Conservation (phyloP, 108 stramenopile species). For the Cylindrotheca closterium region DNA sequence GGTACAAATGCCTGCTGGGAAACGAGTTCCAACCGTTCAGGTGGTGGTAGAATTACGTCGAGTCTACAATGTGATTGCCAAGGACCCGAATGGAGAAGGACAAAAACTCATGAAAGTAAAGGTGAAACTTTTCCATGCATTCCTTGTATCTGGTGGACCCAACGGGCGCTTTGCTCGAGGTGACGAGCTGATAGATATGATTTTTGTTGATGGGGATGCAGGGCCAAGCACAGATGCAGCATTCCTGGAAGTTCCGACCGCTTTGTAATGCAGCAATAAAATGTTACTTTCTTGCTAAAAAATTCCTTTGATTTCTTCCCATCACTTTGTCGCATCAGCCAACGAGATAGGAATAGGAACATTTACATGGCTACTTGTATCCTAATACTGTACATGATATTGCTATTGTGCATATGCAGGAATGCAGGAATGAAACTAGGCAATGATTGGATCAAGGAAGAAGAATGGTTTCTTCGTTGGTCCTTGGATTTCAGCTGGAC, state of each 20-base stretch:
- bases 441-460: conserved; percentile 30
- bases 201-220: conserved; percentile 21
- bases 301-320: too few species aligned
- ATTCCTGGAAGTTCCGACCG: conserved; percentile 13
- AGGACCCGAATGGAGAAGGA: neutral
- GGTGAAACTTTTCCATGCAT: conserved; percentile 48
- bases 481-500: conserved; percentile 6
- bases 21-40: conserved; percentile 51
- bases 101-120: conserved; percentile 26
- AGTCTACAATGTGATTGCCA: conserved; percentile 22
- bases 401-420: too few species aligned
- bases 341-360: too few species aligned
- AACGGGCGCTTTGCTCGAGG: conserved; percentile 43
- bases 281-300: too few species aligned
- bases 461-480: conserved; percentile 20
- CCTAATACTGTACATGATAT: too few species aligned
- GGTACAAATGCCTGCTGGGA: conserved; percentile 2
- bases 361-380: too few species aligned
- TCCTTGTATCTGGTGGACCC: conserved; percentile 43
- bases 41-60: conserved; percentile 33
- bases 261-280: too few species aligned
- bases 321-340: too few species aligned
- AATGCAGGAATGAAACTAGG: conserved; percentile 44
- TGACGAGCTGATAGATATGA: conserved; percentile 42
- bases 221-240: neutral